Base-by-base conservation (phyloP, 352 stramenopile genomes). In the Globisporangium spinosum region DNA sequence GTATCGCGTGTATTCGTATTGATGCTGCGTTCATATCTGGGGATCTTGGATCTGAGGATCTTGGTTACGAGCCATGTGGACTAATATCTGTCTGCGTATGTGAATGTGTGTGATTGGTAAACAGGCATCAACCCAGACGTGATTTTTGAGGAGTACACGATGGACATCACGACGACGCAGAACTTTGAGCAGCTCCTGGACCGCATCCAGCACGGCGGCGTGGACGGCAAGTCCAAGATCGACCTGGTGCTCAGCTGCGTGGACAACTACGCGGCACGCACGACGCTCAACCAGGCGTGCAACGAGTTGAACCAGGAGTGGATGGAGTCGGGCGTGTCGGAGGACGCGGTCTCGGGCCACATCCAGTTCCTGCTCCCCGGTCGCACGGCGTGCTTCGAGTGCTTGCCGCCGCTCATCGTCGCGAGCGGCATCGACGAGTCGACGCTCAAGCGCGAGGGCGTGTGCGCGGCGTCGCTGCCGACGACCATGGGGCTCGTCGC, bases 301-400 rank as follows among this genome's bases (percentile, higher is more conserved):
- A 96, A 92, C 57, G 87, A 96, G 71, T 76, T 93, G 22, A 89
- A 93, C 64, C 84, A 93, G 65, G 74, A 76, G 27, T 97, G 90
- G 90, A 96, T 97, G 89, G 90, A 97, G 75, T 95, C 85, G 59
- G 90, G 90, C 5, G 90, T 97, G 59, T 94, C 85, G n/a, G 90
- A 97, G 63, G 89, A 96, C 66, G 90, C 90, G 4, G 84, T 97
- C 27, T 96, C 88, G 32, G 90, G 90, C 23, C 90, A 97, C 70
- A 97, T 97, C 65, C 90, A 97, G 68, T 87, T 93, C 57, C 66
- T 97, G 38, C 68, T 96, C 32, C 90, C 90, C 0, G 90, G 90
- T 17, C 80, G 89, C 60, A 95, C 89, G 15, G 90, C 90, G 10
- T 97, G 90, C 73, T 97, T 97, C 51, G 87, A 95, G 76, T 97